Conservation (phyloP, 129 eudicot genomes). For the Flaveria robusta region DNA sequence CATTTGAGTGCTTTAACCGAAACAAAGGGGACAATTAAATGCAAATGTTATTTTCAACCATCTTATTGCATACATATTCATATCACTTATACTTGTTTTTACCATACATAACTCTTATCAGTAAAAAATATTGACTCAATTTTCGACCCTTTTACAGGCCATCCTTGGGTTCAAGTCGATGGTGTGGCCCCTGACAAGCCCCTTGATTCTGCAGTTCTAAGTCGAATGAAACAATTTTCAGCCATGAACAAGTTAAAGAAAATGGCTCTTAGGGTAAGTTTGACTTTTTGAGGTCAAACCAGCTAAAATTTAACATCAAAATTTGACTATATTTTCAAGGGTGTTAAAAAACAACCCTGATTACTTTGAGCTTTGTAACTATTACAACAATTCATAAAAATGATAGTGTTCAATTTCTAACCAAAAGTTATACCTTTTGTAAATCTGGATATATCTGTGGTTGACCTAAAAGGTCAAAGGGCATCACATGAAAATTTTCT, state of each 20-base stretch:
- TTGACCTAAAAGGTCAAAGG: constrained; percentile 24
- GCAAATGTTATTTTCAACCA: background rate
- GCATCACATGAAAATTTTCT: background rate
- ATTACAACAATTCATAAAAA: background rate
- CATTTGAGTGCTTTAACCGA: background rate
- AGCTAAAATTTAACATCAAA: background rate
- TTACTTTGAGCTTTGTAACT: background rate
- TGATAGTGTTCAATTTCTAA: background rate
- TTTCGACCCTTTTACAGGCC: constrained; percentile 46
- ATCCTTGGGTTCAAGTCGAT: constrained; percentile 80
- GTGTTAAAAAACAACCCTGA: background rate
- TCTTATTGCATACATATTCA: background rate
- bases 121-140: background rate
- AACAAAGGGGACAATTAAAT: background rate
- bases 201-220: constrained; percentile 73
- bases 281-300: constrained; percentile 19
- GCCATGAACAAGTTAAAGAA: constrained; percentile 86
- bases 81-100: background rate
- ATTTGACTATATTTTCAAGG: background rate
- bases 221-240: constrained; percentile 82
- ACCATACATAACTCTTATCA: background rate
- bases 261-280: constrained; percentile 87
- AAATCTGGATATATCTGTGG: background rate
- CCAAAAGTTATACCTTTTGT: background rate
- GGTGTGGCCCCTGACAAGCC: constrained; percentile 86